phyloP scores from a whole-genome alignment of 1,284 basidiomycete genomes.

The Xerocomus minutiporus region DNA sequence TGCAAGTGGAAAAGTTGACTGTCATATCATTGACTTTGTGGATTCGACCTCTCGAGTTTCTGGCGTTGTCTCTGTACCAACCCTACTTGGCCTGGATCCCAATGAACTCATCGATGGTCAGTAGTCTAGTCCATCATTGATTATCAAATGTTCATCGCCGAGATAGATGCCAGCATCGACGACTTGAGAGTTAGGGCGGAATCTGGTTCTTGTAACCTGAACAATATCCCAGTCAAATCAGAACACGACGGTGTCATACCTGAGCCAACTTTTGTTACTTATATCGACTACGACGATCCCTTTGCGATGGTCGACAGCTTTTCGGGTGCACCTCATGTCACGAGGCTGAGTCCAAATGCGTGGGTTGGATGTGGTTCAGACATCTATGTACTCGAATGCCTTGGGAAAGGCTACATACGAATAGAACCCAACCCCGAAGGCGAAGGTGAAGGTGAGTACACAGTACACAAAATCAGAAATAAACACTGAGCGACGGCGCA shows the following conservation, averaged over 20 bases:
- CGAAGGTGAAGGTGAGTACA: constrained; percentile 33
- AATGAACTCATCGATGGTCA: constrained; percentile 61
- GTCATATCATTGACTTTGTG: constrained; percentile 89
- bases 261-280: constrained; percentile 65
- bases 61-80: constrained; percentile 79
- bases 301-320: constrained; percentile 56
- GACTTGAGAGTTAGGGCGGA: constrained; percentile 43
- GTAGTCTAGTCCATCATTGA: constrained; percentile 8
- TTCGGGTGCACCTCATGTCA: constrained; percentile 52
- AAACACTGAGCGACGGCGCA: constrained; percentile 14
- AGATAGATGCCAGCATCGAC: constrained; percentile 48
- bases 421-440: constrained; percentile 51
- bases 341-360: constrained; percentile 47
- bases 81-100: constrained; percentile 84
- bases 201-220: constrained; percentile 19
- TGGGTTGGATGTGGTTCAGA: constrained; percentile 84
- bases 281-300: constrained; percentile 79
- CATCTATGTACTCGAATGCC: constrained; percentile 74
- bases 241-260: constrained; percentile 40
- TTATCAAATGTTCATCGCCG: constrained; percentile 5
- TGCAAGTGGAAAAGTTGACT: constrained; percentile 77
- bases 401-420: constrained; percentile 71
- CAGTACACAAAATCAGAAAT: background rate
- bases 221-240: constrained; percentile 10
- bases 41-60: constrained; percentile 68